A percentile compares a stretch with the other conserved stretches of the same genome.
phyloP scores from a whole-genome alignment of 768 basidiomycete species.

The Trametes punicea region DNA sequence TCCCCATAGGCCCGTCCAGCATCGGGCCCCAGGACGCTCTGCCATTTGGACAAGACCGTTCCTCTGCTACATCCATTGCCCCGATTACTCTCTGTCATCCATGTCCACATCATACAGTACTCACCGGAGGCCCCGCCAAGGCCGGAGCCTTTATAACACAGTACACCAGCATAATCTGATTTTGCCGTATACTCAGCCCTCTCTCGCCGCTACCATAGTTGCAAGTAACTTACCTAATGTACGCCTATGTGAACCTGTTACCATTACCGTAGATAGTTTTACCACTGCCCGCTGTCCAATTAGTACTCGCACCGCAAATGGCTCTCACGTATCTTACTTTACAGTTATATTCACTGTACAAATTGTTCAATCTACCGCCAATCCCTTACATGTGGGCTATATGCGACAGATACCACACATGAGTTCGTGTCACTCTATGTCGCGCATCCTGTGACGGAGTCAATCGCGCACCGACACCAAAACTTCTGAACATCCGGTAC shows the following conservation, averaged over 20 bases:
- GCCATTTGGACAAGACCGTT: background rate
- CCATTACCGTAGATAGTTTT: background rate
- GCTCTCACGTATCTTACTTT: background rate
- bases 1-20: slow-evolving; percentile 9
- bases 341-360: slow-evolving; percentile 6
- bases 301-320: background rate
- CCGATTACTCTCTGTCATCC: background rate
- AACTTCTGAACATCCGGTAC: no score
- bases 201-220: background rate
- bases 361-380: background rate
- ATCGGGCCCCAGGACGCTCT: background rate
- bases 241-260: slow-evolving; percentile 16
- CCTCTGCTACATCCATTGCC: background rate
- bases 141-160: slow-evolving; percentile 1
- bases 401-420: background rate
- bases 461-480: no score
- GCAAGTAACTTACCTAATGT: slow-evolving; percentile 8
- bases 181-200: slow-evolving; percentile 12
- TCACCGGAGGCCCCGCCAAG: slow-evolving; percentile 5
- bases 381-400: background rate
- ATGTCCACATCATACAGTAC: background rate
- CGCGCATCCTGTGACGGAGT: no score
- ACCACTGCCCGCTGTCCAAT: background rate
- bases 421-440: no score
- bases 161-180: background rate